Evolutionary conservation across 2,329 filamentous ascomycete species (phyloP).

Genomic region (Lachnellula arida): DNA sequence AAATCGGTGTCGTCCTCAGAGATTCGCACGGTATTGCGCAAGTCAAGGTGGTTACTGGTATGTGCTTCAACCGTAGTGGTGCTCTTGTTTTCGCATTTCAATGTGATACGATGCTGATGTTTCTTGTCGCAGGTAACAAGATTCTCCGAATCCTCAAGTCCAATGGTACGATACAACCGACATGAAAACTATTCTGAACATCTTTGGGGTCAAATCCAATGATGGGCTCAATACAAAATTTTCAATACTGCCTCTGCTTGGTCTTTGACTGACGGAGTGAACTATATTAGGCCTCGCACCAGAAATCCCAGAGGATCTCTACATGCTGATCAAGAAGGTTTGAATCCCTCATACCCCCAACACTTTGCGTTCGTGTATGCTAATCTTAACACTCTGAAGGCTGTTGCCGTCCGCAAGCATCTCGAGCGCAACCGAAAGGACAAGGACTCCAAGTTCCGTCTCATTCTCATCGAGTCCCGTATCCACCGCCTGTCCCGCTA

Average conservation of each 20-base stretch:
- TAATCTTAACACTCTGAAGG: conserved; percentile 41
- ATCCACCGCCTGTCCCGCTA: conserved; percentile 99
- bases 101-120: conserved; percentile 31
- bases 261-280: conserved; percentile 92
- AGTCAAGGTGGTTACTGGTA: conserved; percentile 96
- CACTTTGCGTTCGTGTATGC: conserved; percentile 1
- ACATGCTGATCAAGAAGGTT: conserved; percentile 99
- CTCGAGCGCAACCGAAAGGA: conserved; percentile 99
- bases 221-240: conserved; percentile 19
- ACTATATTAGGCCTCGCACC: conserved; percentile 77
- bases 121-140: conserved; percentile 77
- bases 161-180: conserved; percentile 67
- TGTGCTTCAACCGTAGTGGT: conserved; percentile 31
- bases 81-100: conserved; percentile 3
- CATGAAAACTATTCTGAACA: conserved; percentile 16
- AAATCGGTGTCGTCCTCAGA: conserved; percentile 98
- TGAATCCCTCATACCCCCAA: conserved; percentile 17
- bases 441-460: conserved; percentile 99
- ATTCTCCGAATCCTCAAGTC: conserved; percentile 99
- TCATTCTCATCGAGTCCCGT: conserved; percentile 99
- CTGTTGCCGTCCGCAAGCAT: conserved; percentile 98
- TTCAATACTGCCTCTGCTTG: conserved; percentile 70
- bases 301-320: conserved; percentile 98
- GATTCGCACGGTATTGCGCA: conserved; percentile 98
- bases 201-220: conserved; percentile 33